Evolutionary conservation across 441 rosid species (phyloP), one percentile per base, ranked within the genome.

Genomic region (Hura crepitans): DNA sequence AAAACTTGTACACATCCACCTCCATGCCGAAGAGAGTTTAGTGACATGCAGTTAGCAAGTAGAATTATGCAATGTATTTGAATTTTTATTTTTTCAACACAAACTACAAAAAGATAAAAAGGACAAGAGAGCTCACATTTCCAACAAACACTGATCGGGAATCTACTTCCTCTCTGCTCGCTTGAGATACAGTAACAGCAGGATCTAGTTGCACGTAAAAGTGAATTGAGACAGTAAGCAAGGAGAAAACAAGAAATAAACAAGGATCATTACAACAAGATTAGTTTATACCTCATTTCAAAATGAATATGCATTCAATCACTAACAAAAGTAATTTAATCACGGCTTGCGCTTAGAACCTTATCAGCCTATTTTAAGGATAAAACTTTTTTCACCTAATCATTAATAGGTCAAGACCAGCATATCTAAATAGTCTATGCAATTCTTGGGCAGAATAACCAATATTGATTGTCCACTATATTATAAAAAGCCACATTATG

Each of bases 111-210:
- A 4, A 61, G 14, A 3, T 50, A 22, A 49, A 25, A 18, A 14
- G 42, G 66, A 20, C 43, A 70, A 65, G 56, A 72, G 42, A 58
- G 63, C 89, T 85, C 79, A 81, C 91, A 81, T 86, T 86, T 79
- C 91, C 91, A 73, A 86, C 87, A 63, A 86, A 86, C 68, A 86
- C 67, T 6, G 89, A 85, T 60, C 91, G 83, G 57, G 87, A 77
- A 81, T 86, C 91, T 55, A 86, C 79, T 79, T 86, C 90, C 70
- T 86, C 90, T 75, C 66, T 81, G 68, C 71, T 86, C 63, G 79
- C 83, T 68, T 83, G 91, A 70, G 80, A 80, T 3, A 75, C 70
- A 73, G 78, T 47, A 68, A 80, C 80, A 68, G 74, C 75, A 58
- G 86, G 76, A 84, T 86, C 91, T 86, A 72, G 31, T 59, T 23